phyloP scores from a whole-genome alignment of 73 alveolate genomes.

The Symbiodinium natans region DNA sequence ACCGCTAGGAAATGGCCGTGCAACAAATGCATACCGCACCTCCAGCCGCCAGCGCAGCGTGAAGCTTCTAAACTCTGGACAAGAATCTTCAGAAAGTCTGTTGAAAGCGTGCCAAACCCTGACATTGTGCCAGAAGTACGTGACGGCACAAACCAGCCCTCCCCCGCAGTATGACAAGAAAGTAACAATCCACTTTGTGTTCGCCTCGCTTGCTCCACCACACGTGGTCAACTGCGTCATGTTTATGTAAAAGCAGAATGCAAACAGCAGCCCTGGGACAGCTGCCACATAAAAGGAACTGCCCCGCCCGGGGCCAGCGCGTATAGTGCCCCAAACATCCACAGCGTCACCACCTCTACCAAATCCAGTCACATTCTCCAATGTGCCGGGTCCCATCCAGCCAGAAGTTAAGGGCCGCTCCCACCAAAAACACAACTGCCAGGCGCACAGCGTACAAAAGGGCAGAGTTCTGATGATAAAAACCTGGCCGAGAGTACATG shows the following conservation, averaged over 20 bases:
- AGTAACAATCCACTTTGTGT: neutral
- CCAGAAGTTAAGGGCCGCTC: neutral
- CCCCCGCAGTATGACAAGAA: neutral
- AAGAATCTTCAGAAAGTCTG: no score
- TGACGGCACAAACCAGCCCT: neutral
- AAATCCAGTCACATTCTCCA: neutral
- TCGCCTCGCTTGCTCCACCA: neutral
- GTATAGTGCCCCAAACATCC: neutral
- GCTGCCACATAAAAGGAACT: neutral
- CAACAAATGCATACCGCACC: no score
- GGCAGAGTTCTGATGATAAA: no score
- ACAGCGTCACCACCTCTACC: neutral
- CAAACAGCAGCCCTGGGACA: neutral
- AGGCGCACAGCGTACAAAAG: no score
- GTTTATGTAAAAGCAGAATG: neutral
- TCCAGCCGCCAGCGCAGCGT: no score
- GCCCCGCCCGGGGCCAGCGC: neutral
- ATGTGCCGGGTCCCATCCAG: neutral
- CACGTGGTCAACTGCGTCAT: neutral
- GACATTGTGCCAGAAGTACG: neutral
- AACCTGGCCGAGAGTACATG: no score
- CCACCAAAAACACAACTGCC: no score
- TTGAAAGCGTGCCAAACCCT: neutral
- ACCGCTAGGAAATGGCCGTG: no score
- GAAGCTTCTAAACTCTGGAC: no score